phyloP scores from a whole-genome alignment of 441 rosid genomes.

The Biscutella laevigata region DNA sequence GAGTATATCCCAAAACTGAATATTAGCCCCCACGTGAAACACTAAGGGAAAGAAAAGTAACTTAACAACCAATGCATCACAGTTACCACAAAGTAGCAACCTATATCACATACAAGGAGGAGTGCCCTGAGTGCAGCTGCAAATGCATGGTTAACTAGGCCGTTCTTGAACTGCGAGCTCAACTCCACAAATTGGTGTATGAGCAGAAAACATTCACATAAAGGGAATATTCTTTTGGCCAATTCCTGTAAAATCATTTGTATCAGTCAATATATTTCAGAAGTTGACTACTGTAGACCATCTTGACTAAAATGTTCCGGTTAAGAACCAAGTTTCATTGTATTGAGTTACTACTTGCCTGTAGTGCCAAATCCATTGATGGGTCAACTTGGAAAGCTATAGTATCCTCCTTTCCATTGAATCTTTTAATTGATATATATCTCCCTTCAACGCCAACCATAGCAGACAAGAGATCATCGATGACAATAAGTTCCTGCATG shows the following conservation, averaged over 20 bases:
- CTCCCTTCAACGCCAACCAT: slow-evolving; percentile 94
- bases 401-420: slow-evolving; percentile 53
- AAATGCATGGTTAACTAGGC: slow-evolving; percentile 91
- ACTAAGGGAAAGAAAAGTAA: neutral
- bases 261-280: slow-evolving; percentile 20
- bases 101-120: slow-evolving; percentile 66
- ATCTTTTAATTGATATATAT: slow-evolving; percentile 61
- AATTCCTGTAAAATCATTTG: slow-evolving; percentile 54
- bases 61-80: slow-evolving; percentile 19
- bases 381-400: slow-evolving; percentile 71
- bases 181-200: slow-evolving; percentile 90
- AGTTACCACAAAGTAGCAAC: slow-evolving; percentile 23
- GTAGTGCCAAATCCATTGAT: slow-evolving; percentile 87
- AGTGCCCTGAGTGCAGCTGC: slow-evolving; percentile 89
- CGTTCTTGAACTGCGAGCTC: slow-evolving; percentile 87
- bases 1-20: neutral
- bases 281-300: neutral
- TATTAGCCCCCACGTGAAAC: neutral
- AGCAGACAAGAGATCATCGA: slow-evolving; percentile 82
- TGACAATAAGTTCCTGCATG: slow-evolving; percentile 76
- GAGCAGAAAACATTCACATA: slow-evolving; percentile 75
- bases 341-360: slow-evolving; percentile 37
- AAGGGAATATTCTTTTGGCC: slow-evolving; percentile 71
- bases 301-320: neutral
- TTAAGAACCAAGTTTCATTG: neutral